Evolutionary conservation across 75 land plant species (phyloP), one percentile per base, ranked within the genome.

Genomic region (Adiantum capillusveneris): DNA sequence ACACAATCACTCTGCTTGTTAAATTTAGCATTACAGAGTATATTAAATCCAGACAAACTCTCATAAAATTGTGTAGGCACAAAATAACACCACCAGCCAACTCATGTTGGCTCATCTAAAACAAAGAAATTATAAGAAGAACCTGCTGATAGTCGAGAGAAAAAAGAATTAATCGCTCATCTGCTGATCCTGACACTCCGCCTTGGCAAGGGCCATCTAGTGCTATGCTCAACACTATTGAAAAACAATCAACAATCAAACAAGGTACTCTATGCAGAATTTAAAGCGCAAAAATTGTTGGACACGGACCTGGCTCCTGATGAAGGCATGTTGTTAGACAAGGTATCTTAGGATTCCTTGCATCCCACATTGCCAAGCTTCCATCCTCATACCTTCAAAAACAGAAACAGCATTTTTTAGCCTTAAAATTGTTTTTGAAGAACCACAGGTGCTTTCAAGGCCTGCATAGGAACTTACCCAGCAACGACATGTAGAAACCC

Each of bases 361-460:
- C 14, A 64, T 93, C 98, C 98, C 98, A 93, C 76, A 88, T 70
- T 62, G 69, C 63, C 72, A 94, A 72, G 49, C 84, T 77, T 70
- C 98, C 98, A 77, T 94, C 95, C 76, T 94, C 98, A 62, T 85
- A 87, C 42, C 95, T 89, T 46, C 44, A 20, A 44, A 62, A 60
- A 16, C 29, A 34, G 19, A 65, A 0, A 54, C 0, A 44, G 31
- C 12, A 46, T 25, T 44, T 0, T 39, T 46, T 0, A 0, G 18
- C 27, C n/a, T 26, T 41, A n/a, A n/a, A n/a, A n/a, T n/a, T n/a
- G n/a, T n/a, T n/a, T n/a, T n/a, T n/a, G n/a, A n/a, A n/a, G n/a
- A n/a, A n/a, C n/a, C n/a, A n/a, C n/a, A n/a, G n/a, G n/a, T n/a
- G n/a, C 50, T 43, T 17, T 7, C 19, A 64, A 34, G 12, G 14